These are phyloP conservation scores for Davidsoniella australis DNA, from an alignment of 2,329 filamentous ascomycete species.

Conservation along the genomic window DNA sequence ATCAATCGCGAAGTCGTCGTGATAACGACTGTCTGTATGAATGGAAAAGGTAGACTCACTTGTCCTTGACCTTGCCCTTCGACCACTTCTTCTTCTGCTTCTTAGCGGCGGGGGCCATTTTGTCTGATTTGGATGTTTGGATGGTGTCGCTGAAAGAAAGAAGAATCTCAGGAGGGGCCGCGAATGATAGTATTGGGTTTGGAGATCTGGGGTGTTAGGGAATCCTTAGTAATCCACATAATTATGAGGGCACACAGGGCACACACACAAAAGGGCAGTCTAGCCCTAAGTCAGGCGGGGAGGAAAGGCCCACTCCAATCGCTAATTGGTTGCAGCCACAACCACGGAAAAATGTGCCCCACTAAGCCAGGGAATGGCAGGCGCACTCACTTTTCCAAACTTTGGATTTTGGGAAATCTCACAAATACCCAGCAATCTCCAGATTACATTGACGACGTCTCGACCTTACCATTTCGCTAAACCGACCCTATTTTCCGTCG, in stretches of 20 bases:
- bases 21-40: background rate
- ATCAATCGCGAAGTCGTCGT: background rate
- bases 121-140: slow-evolving; percentile 21
- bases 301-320: slow-evolving; percentile 17
- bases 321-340: slow-evolving; percentile 22
- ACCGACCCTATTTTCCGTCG: slow-evolving; percentile 15
- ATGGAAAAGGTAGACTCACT: slow-evolving; percentile 22
- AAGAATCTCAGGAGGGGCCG: slow-evolving; percentile 11
- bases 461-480: slow-evolving; percentile 20
- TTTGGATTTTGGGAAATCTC: slow-evolving; percentile 13
- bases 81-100: slow-evolving; percentile 38
- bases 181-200: slow-evolving; percentile 13
- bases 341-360: slow-evolving; percentile 22
- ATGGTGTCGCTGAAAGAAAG: slow-evolving; percentile 13
- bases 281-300: slow-evolving; percentile 24
- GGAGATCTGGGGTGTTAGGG: slow-evolving; percentile 7
- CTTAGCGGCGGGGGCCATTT: slow-evolving; percentile 32
- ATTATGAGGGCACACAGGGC: slow-evolving; percentile 13
- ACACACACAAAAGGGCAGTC: slow-evolving; percentile 21
- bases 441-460: slow-evolving; percentile 13
- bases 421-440: slow-evolving; percentile 12
- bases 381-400: slow-evolving; percentile 13
- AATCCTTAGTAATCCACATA: slow-evolving; percentile 11
- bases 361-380: slow-evolving; percentile 11
- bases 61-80: slow-evolving; percentile 85